Evolutionary conservation across 306 rosid species (phyloP).

Genomic region (Fragaria vesca): DNA sequence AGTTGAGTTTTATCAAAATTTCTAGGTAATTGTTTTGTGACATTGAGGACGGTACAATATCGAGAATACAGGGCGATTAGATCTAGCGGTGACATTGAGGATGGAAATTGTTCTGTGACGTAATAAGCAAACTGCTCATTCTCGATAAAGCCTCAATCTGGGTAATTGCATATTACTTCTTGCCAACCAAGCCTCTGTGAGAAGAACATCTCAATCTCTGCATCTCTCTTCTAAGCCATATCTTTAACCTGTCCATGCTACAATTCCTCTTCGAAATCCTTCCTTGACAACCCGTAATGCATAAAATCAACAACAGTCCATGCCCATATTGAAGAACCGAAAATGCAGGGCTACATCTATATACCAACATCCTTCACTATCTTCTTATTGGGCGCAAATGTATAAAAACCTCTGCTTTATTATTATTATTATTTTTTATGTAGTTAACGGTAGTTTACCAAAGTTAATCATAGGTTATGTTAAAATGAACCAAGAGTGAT

Average conservation of each 20-base stretch:
- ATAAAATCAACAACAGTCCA: not conserved
- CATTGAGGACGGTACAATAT: not conserved
- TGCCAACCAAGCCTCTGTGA: constrained; percentile 12
- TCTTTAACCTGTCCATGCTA: not conserved
- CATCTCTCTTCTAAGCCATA: not conserved
- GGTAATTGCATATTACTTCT: not conserved
- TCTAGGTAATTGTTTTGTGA: not conserved
- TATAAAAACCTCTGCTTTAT: no score
- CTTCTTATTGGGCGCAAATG: not conserved
- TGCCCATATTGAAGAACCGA: not conserved
- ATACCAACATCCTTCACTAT: not conserved
- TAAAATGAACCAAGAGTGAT: no score
- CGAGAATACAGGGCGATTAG: no score
- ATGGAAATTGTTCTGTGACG: not conserved
- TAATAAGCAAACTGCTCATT: no score
- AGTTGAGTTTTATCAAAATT: not conserved
- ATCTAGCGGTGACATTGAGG: not conserved
- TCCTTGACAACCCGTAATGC: not conserved
- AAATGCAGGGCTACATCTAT: not conserved
- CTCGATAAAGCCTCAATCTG: no score
- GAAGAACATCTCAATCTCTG: constrained; percentile 5
- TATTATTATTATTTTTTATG: no score
- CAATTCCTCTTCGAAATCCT: not conserved
- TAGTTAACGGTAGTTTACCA: no score
- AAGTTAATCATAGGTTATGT: no score